Conservation (phyloP, 768 basidiomycete genomes). For the Mycena polygramma region DNA sequence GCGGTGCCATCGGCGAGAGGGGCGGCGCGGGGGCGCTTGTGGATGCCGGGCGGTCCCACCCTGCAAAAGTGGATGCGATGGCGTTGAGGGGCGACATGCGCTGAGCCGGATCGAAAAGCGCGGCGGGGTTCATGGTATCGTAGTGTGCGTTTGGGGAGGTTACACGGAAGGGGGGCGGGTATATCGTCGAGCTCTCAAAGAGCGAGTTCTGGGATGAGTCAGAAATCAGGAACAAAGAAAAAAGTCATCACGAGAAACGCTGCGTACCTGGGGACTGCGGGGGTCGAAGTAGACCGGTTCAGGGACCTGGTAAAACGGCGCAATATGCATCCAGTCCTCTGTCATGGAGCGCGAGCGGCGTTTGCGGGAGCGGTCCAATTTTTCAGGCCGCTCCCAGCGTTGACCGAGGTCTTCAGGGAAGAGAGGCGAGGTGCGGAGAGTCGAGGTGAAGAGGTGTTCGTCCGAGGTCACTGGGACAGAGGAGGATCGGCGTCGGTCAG, state of each 20-base stretch:
- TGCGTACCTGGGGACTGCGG: conserved; percentile 24
- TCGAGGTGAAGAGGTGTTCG: conserved; percentile 26
- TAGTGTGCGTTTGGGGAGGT: not conserved
- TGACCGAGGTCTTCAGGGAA: not conserved
- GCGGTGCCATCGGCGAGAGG: conserved; percentile 21
- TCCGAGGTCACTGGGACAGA: conserved; percentile 33
- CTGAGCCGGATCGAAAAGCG: conserved; percentile 16
- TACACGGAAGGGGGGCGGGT: conserved; percentile 22
- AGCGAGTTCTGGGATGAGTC: conserved; percentile 1
- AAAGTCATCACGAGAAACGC: not conserved
- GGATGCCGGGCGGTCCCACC: conserved; percentile 27
- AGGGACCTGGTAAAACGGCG: conserved; percentile 7
- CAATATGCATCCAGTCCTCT: conserved; percentile 20
- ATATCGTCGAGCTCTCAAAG: conserved; percentile 9
- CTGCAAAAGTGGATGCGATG: conserved; percentile 31
- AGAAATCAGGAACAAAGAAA: not conserved
- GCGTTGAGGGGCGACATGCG: conserved; percentile 33
- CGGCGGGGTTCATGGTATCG: conserved; percentile 12
- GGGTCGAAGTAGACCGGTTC: conserved; percentile 24
- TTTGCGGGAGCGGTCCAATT: conserved; percentile 20
- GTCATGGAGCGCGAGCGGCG: conserved; percentile 37
- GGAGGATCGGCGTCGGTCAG: conserved; percentile 34
- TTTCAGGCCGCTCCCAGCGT: conserved; percentile 8
- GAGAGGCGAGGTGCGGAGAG: not conserved
- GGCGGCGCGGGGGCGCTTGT: not conserved